Evolutionary conservation across 2,329 filamentous ascomycete genomes (phyloP).

Genomic region (Sarocladiaceae sp.): DNA sequence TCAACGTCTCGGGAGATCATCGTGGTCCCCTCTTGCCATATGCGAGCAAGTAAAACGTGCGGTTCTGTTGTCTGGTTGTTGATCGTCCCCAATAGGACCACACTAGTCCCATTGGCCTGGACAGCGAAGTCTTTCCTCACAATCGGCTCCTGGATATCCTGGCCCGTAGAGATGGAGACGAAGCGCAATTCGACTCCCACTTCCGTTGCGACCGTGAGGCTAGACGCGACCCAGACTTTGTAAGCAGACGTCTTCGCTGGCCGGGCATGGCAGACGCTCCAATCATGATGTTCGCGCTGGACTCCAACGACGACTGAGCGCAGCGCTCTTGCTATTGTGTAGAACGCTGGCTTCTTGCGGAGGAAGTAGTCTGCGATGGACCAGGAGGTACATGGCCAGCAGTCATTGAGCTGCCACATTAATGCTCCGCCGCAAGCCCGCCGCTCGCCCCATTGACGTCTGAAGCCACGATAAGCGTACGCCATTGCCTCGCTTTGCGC

Average conservation of each 20-base stretch:
- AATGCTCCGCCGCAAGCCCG: slow-evolving; percentile 54
- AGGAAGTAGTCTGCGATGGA: slow-evolving; percentile 53
- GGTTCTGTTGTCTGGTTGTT: neutral
- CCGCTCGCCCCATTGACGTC: slow-evolving; percentile 52
- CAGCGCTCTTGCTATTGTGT: slow-evolving; percentile 40
- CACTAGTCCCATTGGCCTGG: neutral
- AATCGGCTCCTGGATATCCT: slow-evolving; percentile 24
- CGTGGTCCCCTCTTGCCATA: too few relatives aligned
- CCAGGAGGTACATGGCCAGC: slow-evolving; percentile 58
- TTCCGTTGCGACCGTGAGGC: slow-evolving; percentile 18
- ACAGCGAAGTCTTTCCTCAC: too few relatives aligned
- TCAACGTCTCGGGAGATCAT: neutral
- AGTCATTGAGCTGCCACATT: slow-evolving; percentile 61
- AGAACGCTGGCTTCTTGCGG: slow-evolving; percentile 52
- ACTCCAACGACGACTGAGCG: slow-evolving; percentile 50
- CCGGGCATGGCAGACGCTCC: too few relatives aligned
- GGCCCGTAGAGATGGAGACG: slow-evolving; percentile 32
- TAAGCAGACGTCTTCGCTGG: too few relatives aligned
- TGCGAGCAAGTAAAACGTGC: neutral
- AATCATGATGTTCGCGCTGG: slow-evolving; percentile 21
- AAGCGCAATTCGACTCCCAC: slow-evolving; percentile 28
- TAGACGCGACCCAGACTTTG: slow-evolving; percentile 35
- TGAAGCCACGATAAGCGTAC: slow-evolving; percentile 43
- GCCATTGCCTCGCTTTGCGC: slow-evolving; percentile 41
- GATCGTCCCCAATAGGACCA: neutral